phyloP scores from a whole-genome alignment of 371 early-diverging fungal genomes.

The Saksenaea vasiformis region DNA sequence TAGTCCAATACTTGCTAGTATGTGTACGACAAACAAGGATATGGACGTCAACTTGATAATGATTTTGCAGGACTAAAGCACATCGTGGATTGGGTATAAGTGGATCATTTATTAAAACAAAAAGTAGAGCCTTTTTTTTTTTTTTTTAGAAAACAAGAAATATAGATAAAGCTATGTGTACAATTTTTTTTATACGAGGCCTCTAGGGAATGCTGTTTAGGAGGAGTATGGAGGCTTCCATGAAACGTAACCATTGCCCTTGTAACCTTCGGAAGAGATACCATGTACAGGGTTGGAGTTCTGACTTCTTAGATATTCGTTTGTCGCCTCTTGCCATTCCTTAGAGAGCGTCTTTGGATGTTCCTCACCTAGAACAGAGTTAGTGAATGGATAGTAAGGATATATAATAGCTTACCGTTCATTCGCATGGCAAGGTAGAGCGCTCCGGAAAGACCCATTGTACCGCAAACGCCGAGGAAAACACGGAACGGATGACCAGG shows the following conservation, averaged over 20 bases:
- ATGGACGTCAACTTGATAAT: no score
- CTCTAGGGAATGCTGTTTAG: background rate
- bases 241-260: conserved; percentile 70
- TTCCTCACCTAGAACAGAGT: conserved; percentile 46
- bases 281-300: conserved; percentile 92
- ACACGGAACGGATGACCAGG: conserved; percentile 79
- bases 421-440: conserved; percentile 65
- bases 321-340: conserved; percentile 94
- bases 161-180: no score
- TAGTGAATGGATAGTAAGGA: background rate
- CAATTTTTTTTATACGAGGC: no score
- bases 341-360: conserved; percentile 76
- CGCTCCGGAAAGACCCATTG: conserved; percentile 62
- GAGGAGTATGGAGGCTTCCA: conserved; percentile 5
- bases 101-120: no score
- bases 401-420: conserved; percentile 62
- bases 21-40: no score
- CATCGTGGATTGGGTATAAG: no score
- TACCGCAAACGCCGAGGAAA: conserved; percentile 60
- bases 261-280: conserved; percentile 82
- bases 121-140: no score
- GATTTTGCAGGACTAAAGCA: no score
- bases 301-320: conserved; percentile 75
- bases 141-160: no score
- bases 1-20: no score